Evolutionary conservation across 129 eudicot genomes (phyloP), one percentile per base, ranked within the genome.

Genomic region (Silybum marianum): DNA sequence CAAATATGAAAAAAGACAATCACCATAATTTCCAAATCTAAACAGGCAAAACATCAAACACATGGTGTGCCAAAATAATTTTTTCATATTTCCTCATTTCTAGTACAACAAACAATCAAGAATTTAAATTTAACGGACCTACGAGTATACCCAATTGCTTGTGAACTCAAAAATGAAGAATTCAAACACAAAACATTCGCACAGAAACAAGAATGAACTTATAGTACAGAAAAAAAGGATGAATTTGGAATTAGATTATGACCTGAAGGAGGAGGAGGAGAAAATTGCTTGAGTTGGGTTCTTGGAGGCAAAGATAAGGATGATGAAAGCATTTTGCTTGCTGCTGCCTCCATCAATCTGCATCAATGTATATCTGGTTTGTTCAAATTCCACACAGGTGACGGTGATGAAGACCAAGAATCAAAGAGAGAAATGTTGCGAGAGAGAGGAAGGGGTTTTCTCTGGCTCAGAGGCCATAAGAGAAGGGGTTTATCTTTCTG

Each of bases 261-360:
- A 83, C 86, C 86, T 72, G 86, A 83, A 78, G 86, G 86, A 40
- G 86, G 86, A 71, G 75, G 83, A 78, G 86, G 86, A 30, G 74
- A 58, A 6, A 58, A 83, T 72, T 83, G 86, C 74, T 83, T 83
- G 26, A 83, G 79, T 62, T 83, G 86, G 46, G 83, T 83, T 83
- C 86, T 78, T 83, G 79, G 86, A 25, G 86, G 86, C 39, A 83
- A 72, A 28, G 83, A 78, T 72, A 83, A 72, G 18, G 86, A 83
- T 72, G 86, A 78, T 26, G 86, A 83, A 72, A 83, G 83, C 86
- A 83, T 78, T 44, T 83, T 83, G 75, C 79, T 78, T 72, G 86
- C 78, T 51, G 85, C 67, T 71, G 83, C 83, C 44, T 83, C 86
- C 86, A 83, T 83, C 79, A 72, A 72, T 69, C 75, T 39, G 82